phyloP scores from a whole-genome alignment of 345 rosid species.

The Salix purpurea region DNA sequence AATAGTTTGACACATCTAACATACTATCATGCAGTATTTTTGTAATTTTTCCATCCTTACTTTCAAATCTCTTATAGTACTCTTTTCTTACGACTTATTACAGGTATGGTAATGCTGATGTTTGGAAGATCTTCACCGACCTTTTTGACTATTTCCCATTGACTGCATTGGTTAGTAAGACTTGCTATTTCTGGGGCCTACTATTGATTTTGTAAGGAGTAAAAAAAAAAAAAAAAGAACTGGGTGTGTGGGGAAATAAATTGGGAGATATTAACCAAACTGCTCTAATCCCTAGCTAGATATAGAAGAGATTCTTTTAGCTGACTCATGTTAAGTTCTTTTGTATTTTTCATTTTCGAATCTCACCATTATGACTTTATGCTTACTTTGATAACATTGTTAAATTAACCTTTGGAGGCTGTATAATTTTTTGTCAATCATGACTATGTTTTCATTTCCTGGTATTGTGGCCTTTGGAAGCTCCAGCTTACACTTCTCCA shows the following conservation, averaged over 20 bases:
- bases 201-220: neutral
- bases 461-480: neutral
- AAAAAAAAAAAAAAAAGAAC: too few species aligned
- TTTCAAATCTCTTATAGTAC: conserved; percentile 1
- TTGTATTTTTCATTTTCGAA: too few species aligned
- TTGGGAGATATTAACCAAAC: neutral
- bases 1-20: neutral
- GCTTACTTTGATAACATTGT: neutral
- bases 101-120: conserved; percentile 95
- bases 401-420: neutral
- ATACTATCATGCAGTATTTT: neutral
- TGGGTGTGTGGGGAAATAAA: conserved; percentile 29
- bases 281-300: neutral
- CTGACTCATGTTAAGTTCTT: neutral
- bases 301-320: neutral
- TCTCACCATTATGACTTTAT: neutral
- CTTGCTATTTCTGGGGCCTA: neutral
- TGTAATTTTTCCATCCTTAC: neutral
- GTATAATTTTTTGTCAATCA: neutral
- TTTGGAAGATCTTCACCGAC: conserved; percentile 89
- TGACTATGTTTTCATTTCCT: neutral
- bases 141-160: conserved; percentile 91
- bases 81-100: conserved; percentile 10
- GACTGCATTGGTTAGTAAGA: conserved; percentile 65
- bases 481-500: neutral